A percentile compares a stretch with the other conserved stretches of the same genome.
These are phyloP conservation scores for Trametes sanguinea DNA, from an alignment of 768 basidiomycete species.

Conservation along the genomic window DNA sequence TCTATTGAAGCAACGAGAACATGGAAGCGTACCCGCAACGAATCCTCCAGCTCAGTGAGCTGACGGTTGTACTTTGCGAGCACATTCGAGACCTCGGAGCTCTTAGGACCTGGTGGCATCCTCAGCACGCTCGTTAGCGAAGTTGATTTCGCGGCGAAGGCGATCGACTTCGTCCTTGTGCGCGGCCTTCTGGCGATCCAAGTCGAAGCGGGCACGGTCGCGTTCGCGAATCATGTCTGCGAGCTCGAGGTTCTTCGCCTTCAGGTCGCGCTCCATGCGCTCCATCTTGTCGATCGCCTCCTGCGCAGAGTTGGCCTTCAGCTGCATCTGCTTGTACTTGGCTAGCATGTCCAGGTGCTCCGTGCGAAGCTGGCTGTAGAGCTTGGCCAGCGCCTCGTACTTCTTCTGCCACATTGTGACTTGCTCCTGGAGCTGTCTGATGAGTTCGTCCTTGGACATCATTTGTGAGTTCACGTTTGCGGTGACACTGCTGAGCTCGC, in stretches of 20 bases:
- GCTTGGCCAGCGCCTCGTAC: conserved; percentile 96
- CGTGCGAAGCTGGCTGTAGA: conserved; percentile 96
- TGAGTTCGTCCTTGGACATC: conserved; percentile 90
- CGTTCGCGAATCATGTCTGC: conserved; percentile 99
- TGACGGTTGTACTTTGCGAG: conserved; percentile 95
- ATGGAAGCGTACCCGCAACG: conserved; percentile 66
- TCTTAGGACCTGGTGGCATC: conserved; percentile 90
- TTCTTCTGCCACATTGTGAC: conserved; percentile 97
- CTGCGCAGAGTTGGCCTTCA: conserved; percentile 97
- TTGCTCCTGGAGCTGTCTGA: conserved; percentile 94
- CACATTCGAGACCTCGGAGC: conserved; percentile 86
- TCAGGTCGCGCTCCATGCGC: conserved; percentile 96
- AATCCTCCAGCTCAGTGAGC: conserved; percentile 93
- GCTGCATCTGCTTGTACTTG: conserved; percentile 96
- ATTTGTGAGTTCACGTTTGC: conserved; percentile 84
- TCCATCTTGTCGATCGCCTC: conserved; percentile 99
- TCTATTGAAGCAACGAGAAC: background rate
- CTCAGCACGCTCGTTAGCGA: conserved; percentile 97
- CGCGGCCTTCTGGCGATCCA: conserved; percentile 89
- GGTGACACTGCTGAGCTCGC: conserved; percentile 75
- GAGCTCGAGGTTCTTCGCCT: conserved; percentile 96
- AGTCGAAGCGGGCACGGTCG: conserved; percentile 92
- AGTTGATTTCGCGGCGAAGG: conserved; percentile 85
- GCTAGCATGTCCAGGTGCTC: conserved; percentile 97
- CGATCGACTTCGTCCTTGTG: conserved; percentile 97